Percentiles rank a stretch among this genome's conserved stretches.
These are phyloP conservation scores for Fusarium torulosum DNA, from an alignment of 2,329 filamentous ascomycete genomes.

Conservation along the genomic window DNA sequence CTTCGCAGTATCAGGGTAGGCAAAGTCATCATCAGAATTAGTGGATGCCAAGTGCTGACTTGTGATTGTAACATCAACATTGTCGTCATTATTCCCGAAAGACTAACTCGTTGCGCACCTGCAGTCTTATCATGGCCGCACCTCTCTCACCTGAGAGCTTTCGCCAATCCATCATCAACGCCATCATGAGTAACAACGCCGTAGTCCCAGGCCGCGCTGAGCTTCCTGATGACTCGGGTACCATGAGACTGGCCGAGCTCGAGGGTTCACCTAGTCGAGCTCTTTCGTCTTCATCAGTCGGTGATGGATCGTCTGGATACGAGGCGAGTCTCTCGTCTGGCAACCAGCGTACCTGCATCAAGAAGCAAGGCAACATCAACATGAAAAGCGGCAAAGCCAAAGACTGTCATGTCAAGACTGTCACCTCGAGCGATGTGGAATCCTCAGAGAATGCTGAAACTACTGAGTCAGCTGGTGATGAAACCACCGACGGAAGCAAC, in stretches of 20 bases:
- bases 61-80: not conserved
- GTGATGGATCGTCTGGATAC: not conserved
- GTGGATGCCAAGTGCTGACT: not conserved
- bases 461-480: not conserved
- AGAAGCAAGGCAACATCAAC: not conserved
- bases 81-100: not conserved
- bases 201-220: slow-evolving; percentile 4
- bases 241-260: not conserved
- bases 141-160: slow-evolving; percentile 25
- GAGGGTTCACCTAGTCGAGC: not conserved
- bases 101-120: not conserved
- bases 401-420: slow-evolving; percentile 6
- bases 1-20: not conserved
- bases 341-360: slow-evolving; percentile 1
- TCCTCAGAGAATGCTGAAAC: slow-evolving; percentile 3
- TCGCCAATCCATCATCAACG: slow-evolving; percentile 10
- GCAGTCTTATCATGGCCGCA: slow-evolving; percentile 2
- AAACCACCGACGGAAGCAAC: not conserved
- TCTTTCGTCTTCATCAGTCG: slow-evolving; percentile 10
- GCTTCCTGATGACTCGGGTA: not conserved
- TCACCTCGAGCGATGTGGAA: slow-evolving; percentile 12
- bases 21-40: not conserved
- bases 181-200: slow-evolving; percentile 8
- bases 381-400: not conserved
- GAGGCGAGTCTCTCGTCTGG: not conserved